Conservation (phyloP, 345 rosid species). For the Eutrema yunnanense region DNA sequence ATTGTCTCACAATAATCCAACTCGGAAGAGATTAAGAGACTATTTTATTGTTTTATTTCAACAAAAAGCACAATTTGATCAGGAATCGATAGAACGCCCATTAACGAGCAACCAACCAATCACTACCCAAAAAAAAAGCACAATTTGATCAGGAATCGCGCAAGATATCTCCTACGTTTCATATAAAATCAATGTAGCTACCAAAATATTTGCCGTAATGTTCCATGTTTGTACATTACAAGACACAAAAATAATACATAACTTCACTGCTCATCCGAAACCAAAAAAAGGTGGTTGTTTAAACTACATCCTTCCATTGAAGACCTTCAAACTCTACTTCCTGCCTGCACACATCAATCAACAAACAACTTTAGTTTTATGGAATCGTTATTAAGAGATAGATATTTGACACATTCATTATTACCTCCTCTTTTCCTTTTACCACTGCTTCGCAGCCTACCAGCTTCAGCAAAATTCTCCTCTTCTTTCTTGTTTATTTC, state of each 20-base stretch:
- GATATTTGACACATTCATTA: background rate
- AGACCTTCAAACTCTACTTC: slow-evolving; percentile 15
- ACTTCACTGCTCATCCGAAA: background rate
- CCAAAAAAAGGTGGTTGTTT: background rate
- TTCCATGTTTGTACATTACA: background rate
- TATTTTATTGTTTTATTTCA: no score
- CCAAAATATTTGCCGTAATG: background rate
- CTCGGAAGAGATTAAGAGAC: no score
- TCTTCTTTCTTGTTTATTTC: background rate
- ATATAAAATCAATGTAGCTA: background rate
- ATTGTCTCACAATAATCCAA: no score
- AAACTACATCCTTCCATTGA: background rate
- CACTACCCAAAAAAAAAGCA: no score
- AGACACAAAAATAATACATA: background rate
- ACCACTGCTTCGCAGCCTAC: background rate
- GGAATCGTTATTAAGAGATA: background rate
- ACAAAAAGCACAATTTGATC: no score
- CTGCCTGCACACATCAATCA: slow-evolving; percentile 13
- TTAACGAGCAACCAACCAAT: no score
- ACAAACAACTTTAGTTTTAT: background rate
- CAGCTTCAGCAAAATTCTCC: slow-evolving; percentile 6
- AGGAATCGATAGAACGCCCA: no score
- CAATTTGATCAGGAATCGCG: no score
- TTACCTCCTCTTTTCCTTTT: slow-evolving; percentile 28
- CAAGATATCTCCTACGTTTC: background rate